Base-by-base conservation (phyloP, 2,329 filamentous ascomycete genomes). In the Rhinocladiella similis region DNA sequence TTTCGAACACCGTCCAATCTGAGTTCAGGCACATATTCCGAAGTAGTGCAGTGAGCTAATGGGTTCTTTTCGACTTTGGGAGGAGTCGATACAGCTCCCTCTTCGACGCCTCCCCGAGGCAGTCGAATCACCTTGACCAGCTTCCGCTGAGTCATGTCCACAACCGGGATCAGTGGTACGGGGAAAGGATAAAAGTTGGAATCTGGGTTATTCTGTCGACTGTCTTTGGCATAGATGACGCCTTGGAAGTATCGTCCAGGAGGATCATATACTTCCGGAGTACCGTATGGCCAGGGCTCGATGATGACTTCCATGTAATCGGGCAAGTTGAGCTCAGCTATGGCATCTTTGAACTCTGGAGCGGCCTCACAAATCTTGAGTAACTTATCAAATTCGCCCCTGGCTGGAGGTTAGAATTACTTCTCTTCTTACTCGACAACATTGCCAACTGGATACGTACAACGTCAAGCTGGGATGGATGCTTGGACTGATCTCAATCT, bases 171-270 rank as follows among this genome's bases (percentile, higher is more conserved):
- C 51, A 84, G 74, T 5, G 81, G 82, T n/a, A 87, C 70, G 0
- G 83, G 84, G 62, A 81, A 85, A 1, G 77, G 77, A 66, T 86
- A 87, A 65, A 86, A 83, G 62, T 87, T 87, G 1, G 82, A 78
- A 65, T 87, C 82, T 5, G 62, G 51, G 45, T 82, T 81, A 14
- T 74, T 73, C 53, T 66, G 75, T 46, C 70, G 66, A 5, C 67
- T 75, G 50, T 80, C 75, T 57, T 74, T 72, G 0, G 79, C 81
- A 61, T 83, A 83, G 63, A 78, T 80, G 3, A 83, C 66, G 1
- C 77, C 77, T 66, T 83, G 80, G 65, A 82, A 81, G 64, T 78
- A 82, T 42, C 81, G 50, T 19, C 75, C 66, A 47, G 76, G 76
- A 25, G 78, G 73, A 18, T 79, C 76, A 1, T 70, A 73, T 5